Base-by-base conservation (phyloP, 768 basidiomycete genomes). In the Psilocybe tampanensis region DNA sequence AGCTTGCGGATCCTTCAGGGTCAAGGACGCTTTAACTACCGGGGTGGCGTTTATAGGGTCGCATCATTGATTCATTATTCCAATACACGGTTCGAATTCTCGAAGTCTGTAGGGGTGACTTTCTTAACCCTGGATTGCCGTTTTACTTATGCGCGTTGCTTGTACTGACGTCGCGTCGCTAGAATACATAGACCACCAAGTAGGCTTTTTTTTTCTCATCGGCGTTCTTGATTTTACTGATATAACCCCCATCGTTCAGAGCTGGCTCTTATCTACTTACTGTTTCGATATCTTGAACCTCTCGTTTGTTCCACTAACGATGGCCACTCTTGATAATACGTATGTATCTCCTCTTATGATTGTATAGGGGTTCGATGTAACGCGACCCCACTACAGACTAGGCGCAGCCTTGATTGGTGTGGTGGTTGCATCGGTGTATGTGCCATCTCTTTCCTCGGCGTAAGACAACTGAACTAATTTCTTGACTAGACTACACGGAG, bases 321-420 rank as follows among this genome's bases (percentile, higher is more conserved):
- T 59, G 58, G 23, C 47, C 19, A 47, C 48, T 45, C 58, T 59
- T 2, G 48, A 59, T 42, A 65, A 60, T 48, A 65, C 64, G 64
- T 65, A 44, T 15, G 60, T 43, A 44, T 23, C 24, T 17, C 47
- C 33, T 54, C 43, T 34, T n/a, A n/a, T n/a, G n/a, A 39, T 49
- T 19, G 23, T 22, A 22, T 24, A 39, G 5, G 24, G 8, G 8
- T 39, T 18, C 44, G 24, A 52, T 51, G 21, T 49, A 5, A 52
- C 45, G 32, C 9, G 29, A 9, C 5, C 4, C 9, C 4, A 4
- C 21, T 43, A 34, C 17, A 65, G 64, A 6, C 47, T 80, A 33
- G 85, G 84, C 19, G 80, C 80, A 39, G 74, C 78, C 29, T 76
- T 80, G 44, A 68, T 84, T 24, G 85, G 83, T 3, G 72, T 82